These are phyloP conservation scores for Mucor plumbeus DNA, from an alignment of 371 early-diverging fungal species.

Conservation along the genomic window DNA sequence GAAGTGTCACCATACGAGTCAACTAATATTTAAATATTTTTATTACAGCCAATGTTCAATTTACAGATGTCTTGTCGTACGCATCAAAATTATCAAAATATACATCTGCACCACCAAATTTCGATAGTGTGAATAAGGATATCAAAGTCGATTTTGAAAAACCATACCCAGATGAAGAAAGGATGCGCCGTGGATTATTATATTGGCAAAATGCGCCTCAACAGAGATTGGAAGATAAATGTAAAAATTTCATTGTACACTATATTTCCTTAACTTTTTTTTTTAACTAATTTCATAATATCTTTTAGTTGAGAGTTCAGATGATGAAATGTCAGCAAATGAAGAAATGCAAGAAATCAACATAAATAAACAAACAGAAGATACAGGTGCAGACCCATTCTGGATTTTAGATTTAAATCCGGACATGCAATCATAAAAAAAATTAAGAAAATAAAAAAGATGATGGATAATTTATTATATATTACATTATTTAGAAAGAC, in stretches of 20 bases:
- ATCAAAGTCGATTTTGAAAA: slow-evolving; percentile 54
- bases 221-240: slow-evolving; percentile 37
- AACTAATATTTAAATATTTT: background rate
- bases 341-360: slow-evolving; percentile 33
- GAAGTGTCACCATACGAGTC: background rate
- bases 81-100: slow-evolving; percentile 57
- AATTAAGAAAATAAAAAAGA: no score
- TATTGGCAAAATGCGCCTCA: slow-evolving; percentile 51
- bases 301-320: slow-evolving; percentile 47
- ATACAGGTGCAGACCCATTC: slow-evolving; percentile 46
- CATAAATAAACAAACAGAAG: slow-evolving; percentile 30
- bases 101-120: slow-evolving; percentile 56
- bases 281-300: background rate
- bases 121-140: slow-evolving; percentile 45
- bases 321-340: slow-evolving; percentile 39
- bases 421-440: slow-evolving; percentile 34
- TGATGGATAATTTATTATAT: no score
- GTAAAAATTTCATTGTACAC: slow-evolving; percentile 20
- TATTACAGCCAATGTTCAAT: slow-evolving; percentile 48
- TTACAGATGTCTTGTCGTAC: slow-evolving; percentile 55
- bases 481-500: no score
- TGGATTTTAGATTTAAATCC: slow-evolving; percentile 60
- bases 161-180: slow-evolving; percentile 60
- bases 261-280: no score
- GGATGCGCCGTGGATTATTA: slow-evolving; percentile 50